phyloP scores from a whole-genome alignment of 768 basidiomycete species.

The Amanita exitialis region DNA sequence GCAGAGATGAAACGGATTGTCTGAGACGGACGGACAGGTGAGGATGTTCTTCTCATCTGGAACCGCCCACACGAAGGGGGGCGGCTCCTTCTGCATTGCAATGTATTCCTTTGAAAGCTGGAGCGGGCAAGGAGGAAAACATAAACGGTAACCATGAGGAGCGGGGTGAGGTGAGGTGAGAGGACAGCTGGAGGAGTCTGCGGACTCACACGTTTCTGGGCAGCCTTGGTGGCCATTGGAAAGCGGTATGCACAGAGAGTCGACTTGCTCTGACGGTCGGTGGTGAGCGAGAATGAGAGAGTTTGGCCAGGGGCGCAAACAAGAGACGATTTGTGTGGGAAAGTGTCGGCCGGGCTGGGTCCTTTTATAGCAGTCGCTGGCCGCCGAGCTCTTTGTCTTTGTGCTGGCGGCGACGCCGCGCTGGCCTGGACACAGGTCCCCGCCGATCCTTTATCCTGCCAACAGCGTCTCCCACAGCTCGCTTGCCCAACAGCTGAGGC shows the following conservation, averaged over 20 bases:
- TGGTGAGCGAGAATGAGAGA: neutral
- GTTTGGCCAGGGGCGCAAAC: neutral
- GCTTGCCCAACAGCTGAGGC: neutral
- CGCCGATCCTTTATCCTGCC: no score
- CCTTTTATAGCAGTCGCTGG: no score
- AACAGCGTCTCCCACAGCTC: no score
- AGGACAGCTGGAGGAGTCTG: slow-evolving; percentile 2
- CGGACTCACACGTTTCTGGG: slow-evolving; percentile 64
- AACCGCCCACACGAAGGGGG: slow-evolving; percentile 91
- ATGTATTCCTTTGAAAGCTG: slow-evolving; percentile 85
- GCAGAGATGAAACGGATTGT: neutral
- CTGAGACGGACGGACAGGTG: slow-evolving; percentile 54
- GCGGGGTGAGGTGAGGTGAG: neutral
- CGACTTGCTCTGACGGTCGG: slow-evolving; percentile 4
- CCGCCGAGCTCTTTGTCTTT: neutral
- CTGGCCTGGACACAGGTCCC: neutral
- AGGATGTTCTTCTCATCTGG: slow-evolving; percentile 98
- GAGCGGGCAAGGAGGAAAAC: neutral
- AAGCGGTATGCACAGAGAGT: slow-evolving; percentile 1
- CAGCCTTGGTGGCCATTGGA: slow-evolving; percentile 77
- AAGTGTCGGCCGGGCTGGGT: neutral
- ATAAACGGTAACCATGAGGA: slow-evolving; percentile 1
- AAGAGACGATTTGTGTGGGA: neutral
- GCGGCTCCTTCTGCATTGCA: slow-evolving; percentile 86
- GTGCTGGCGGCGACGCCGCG: no score